Base-by-base conservation (phyloP, 1,284 basidiomycete genomes). In the Mycena citricolor region DNA sequence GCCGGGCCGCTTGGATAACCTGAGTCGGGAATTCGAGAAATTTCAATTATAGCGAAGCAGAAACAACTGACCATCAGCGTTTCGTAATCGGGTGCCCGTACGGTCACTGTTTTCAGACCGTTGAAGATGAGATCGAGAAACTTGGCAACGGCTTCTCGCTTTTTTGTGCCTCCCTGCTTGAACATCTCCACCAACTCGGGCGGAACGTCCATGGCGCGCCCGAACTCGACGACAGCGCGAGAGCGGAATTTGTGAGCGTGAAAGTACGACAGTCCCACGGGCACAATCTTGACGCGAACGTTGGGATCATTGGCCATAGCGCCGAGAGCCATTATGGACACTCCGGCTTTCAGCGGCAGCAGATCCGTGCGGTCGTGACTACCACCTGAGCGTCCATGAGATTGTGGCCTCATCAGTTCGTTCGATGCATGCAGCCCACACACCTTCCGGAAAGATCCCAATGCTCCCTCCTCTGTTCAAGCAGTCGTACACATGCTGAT, bases 361-460 rank as follows among this genome's bases (percentile, higher is more conserved):
- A 97, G 78, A 63, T 97, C 94, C 13, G 90, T 94, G 29, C 94
- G 85, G 67, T 98, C 94, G 66, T 98, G 94, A 45, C 94, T 97
- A 44, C 94, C 94, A 56, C 94, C 91, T 94, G 40, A 28, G 52
- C 20, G 31, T 17, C 28, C 23, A 14, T 24, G 22, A 38, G n/a
- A n/a, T n/a, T n/a, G n/a, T n/a, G n/a, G 32, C 10, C 7, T 5
- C 8, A 22, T 21, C 13, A 24, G 34, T 22, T 3, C 5, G 8
- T 11, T 3, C n/a, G n/a, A n/a, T n/a, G n/a, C 31, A 32, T 19
- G 39, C 20, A 38, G 21, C 21, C 8, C 19, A 61, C 61, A 54
- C 54, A 90, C 92, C 94, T 83, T 97, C 94, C 34, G 94, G 94
- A 62, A 97, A 97, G 55, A 98, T 95, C 37, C 94, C 92, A 54